Evolutionary conservation across 2,329 filamentous ascomycete species (phyloP).

Genomic region (Alternaria dauci): DNA sequence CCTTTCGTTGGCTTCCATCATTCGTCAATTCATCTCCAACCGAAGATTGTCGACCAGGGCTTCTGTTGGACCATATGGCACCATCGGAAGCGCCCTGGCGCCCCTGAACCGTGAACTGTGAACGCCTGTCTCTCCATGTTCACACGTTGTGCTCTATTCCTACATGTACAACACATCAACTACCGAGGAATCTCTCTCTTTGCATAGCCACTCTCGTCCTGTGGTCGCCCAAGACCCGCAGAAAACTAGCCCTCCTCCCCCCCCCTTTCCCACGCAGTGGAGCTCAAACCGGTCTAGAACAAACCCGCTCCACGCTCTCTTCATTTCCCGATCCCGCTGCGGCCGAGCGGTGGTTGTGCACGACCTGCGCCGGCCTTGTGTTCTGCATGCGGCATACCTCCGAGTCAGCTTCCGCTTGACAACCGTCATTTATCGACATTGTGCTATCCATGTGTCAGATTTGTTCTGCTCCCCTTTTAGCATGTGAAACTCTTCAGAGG

Average conservation of each 20-base stretch:
- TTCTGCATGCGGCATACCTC: slow-evolving; percentile 25
- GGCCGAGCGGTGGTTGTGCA: slow-evolving; percentile 41
- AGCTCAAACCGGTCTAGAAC: slow-evolving; percentile 28
- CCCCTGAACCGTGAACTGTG: slow-evolving; percentile 28
- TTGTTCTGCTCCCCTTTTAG: slow-evolving; percentile 12
- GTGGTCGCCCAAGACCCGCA: slow-evolving; percentile 12
- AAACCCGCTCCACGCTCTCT: slow-evolving; percentile 25
- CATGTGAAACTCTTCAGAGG: slow-evolving; percentile 3
- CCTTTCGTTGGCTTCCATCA: slow-evolving; percentile 17
- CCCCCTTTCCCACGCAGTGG: slow-evolving; percentile 26
- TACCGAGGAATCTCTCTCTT: background rate
- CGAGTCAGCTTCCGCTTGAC: slow-evolving; percentile 16
- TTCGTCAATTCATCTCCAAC: slow-evolving; percentile 26
- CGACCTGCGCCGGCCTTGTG: slow-evolving; percentile 24
- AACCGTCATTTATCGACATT: slow-evolving; percentile 23
- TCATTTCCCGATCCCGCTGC: slow-evolving; percentile 45
- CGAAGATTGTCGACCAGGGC: slow-evolving; percentile 31
- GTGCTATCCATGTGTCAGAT: slow-evolving; percentile 21
- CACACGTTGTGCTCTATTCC: background rate
- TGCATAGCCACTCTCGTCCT: background rate
- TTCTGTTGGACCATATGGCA: slow-evolving; percentile 20
- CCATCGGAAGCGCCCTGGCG: slow-evolving; percentile 27
- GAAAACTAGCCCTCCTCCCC: slow-evolving; percentile 23
- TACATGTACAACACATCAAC: background rate
- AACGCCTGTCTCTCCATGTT: background rate